Base-by-base conservation (phyloP, 2,329 filamentous ascomycete genomes). In the Calycina marina region DNA sequence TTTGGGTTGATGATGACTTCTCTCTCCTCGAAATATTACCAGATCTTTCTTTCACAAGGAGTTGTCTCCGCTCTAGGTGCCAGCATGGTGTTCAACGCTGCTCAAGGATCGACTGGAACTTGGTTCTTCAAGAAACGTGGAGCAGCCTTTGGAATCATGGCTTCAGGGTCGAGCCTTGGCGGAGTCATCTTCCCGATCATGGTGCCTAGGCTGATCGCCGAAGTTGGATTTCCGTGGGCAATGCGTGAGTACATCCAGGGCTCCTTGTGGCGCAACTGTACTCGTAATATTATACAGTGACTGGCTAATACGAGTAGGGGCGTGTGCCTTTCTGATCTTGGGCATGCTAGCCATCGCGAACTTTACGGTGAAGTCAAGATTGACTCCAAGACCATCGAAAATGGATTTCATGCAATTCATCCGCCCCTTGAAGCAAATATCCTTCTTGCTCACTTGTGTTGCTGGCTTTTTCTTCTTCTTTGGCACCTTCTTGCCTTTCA, bases 151-250 rank as follows among this genome's bases (percentile, higher is more conserved):
- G 65, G 65, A 1, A 52, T 66, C 26, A 57, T 60, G 41, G 55
- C 59, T 2, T 51, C 60, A 4, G 65, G 65, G 6, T 60, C 57
- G 25, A 60, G 58, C 13, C 41, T 66, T 4, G 65, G 63, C 17
- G 73, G 65, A 12, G 65, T 77, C 11, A 62, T 75, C 20, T 64
- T 74, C 29, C 72, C 72, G 0, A 72, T 76, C 44, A 70, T 77
- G 62, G 61, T 74, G 9, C 53, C 61, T 2, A 60, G 61, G 18
- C 51, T 77, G 14, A 65, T 76, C 28, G 56, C 56, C 0, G 18
- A 58, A 29, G 56, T 72, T 31, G 65, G 69, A 18, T 68, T 70
- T 44, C 49, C 56, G 24, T 76, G 69, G 72, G 54, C 66, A 0
- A 69, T 75, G 58, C n/a, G n/a, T n/a, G n/a, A n/a, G n/a, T n/a